Base-by-base conservation (phyloP, 176 grass and related monocot species). In the Zea luxurians region DNA sequence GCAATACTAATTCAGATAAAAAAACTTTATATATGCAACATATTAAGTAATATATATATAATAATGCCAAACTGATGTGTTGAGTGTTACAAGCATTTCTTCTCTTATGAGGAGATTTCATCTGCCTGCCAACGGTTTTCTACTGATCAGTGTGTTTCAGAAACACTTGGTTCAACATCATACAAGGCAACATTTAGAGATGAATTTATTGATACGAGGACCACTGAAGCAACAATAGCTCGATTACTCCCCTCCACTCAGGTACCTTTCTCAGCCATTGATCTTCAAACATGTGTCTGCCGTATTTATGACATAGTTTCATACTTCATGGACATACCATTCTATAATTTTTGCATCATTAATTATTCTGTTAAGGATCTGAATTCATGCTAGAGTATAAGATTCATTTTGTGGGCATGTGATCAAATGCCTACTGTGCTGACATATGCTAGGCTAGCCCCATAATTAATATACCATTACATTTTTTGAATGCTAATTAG, bases 171-270 rank as follows among this genome's bases (percentile, higher is more conserved):
- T 68, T 88, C 80, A 48, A 89, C 87, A 42, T 86, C 87, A 54
- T 99, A 99, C 57, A 95, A 88, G 68, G 96, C 92, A 63, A 87
- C 88, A 37, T 95, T 99, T 82, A 85, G 81, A 36, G 92, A 95
- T 67, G 90, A 91, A 37, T 78, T 82, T 53, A 57, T 42, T 7
- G 81, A 62, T 13, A 82, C 41, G 11, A 99, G 89, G 81, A 89
- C 48, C 48, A 89, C 68, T 11, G 96, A 99, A 75, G 92, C 96
- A 84, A 95, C 86, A 18, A 86, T 99, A 59, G 87, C 85, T 79
- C 75, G 88, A 20, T 81, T 95, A 78, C 81, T 86, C 11, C 61
- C 83, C 42, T 93, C 90, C 52, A 84, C 58, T 20, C 96, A 93
- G 92, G 96, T 99, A 90, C 38, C 13, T 35, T 37, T 77, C 44